Evolutionary conservation across 2,329 filamentous ascomycete species (phyloP).

Genomic region (Neospermospora avenae): DNA sequence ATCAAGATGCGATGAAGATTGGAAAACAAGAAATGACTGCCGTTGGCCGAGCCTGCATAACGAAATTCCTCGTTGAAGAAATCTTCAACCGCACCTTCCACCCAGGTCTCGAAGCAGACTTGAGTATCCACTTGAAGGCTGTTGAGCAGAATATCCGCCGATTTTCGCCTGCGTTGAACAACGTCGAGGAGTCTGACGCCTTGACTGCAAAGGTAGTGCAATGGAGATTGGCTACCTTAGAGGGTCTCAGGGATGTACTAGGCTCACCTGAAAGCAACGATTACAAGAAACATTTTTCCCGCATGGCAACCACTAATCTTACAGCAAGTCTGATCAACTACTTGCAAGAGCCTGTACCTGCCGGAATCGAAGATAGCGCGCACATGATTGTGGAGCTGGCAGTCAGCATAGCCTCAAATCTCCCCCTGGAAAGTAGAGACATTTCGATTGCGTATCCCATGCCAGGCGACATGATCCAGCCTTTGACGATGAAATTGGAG

Average conservation of each 20-base stretch:
- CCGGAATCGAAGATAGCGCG: slow-evolving; percentile 82
- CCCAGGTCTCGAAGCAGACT: slow-evolving; percentile 71
- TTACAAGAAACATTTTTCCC: slow-evolving; percentile 66
- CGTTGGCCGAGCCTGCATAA: slow-evolving; percentile 83
- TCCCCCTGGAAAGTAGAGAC: slow-evolving; percentile 88
- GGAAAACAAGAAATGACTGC: slow-evolving; percentile 98
- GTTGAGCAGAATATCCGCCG: slow-evolving; percentile 86
- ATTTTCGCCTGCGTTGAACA: slow-evolving; percentile 69
- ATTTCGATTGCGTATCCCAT: slow-evolving; percentile 82
- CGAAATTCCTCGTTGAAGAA: slow-evolving; percentile 85
- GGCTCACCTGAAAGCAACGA: slow-evolving; percentile 62
- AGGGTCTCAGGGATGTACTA: slow-evolving; percentile 75
- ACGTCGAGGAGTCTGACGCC: slow-evolving; percentile 85
- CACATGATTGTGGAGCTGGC: slow-evolving; percentile 92
- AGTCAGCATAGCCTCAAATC: slow-evolving; percentile 77
- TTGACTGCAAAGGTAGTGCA: slow-evolving; percentile 82
- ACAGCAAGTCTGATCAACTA: slow-evolving; percentile 69
- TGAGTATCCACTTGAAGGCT: slow-evolving; percentile 77
- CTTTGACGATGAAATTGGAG: slow-evolving; percentile 83
- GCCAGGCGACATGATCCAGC: slow-evolving; percentile 68
- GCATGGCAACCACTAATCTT: slow-evolving; percentile 64
- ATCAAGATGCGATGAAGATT: slow-evolving; percentile 77
- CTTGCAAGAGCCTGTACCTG: slow-evolving; percentile 71
- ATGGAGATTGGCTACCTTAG: slow-evolving; percentile 90
- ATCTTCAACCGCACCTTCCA: slow-evolving; percentile 93